phyloP scores from a whole-genome alignment of 1,139 yeast species.

The Pichia sp. region DNA sequence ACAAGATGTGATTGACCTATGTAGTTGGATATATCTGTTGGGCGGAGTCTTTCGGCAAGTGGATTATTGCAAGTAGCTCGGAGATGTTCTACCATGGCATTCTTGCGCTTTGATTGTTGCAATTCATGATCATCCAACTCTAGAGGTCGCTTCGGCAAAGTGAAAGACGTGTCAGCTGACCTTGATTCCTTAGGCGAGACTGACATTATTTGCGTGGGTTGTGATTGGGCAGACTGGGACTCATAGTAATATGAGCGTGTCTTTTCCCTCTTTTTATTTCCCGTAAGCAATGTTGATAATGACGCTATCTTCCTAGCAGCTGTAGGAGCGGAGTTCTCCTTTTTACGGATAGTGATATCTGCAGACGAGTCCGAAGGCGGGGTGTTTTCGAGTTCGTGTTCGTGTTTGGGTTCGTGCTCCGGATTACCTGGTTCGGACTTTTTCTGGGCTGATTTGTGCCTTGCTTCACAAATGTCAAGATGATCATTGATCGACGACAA shows the following conservation, averaged over 20 bases:
- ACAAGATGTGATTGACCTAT: constrained; percentile 82
- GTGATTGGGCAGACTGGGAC: constrained; percentile 1
- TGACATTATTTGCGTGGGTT: constrained; percentile 4
- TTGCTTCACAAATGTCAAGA: constrained; percentile 25
- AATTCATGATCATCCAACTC: too few species aligned
- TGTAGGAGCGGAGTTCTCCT: too few species aligned
- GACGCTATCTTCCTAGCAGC: too few species aligned
- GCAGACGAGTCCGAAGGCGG: too few species aligned
- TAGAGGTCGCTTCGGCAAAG: too few species aligned
- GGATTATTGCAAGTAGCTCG: constrained; percentile 54
- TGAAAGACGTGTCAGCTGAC: too few species aligned
- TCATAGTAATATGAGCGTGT: constrained; percentile 19
- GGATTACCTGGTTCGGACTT: neutral
- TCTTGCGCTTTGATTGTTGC: too few species aligned
- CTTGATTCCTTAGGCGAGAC: neutral
- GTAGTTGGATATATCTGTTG: constrained; percentile 64
- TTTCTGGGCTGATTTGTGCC: too few species aligned
- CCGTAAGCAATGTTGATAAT: constrained; percentile 16
- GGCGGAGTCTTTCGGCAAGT: constrained; percentile 79
- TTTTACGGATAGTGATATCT: too few species aligned
- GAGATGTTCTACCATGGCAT: constrained; percentile 7
- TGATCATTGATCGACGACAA: constrained; percentile 25
- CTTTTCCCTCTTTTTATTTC: constrained; percentile 15
- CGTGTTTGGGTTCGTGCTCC: neutral
- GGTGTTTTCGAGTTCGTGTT: neutral